A percentile compares a stretch with the other conserved stretches of the same genome.
These are phyloP conservation scores for Diplodia corticola DNA, from an alignment of 2,329 filamentous ascomycete species.

Conservation along the genomic window DNA sequence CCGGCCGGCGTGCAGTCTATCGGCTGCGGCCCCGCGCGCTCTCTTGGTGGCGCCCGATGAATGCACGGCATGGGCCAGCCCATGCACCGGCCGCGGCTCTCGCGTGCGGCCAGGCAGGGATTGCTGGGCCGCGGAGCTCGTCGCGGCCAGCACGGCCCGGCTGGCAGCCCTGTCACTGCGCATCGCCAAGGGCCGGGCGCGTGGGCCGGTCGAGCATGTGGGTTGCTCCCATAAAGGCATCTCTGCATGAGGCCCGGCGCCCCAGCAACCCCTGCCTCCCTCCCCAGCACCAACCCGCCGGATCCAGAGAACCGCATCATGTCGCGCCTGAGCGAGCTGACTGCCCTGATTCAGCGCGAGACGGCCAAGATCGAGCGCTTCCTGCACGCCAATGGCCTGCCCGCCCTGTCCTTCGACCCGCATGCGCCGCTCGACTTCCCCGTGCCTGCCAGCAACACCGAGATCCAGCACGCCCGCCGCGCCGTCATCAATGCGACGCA, in stretches of 20 bases:
- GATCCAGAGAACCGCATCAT: background rate
- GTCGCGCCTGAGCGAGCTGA: conserved; percentile 25
- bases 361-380: conserved; percentile 27
- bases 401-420: conserved; percentile 25
- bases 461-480: conserved; percentile 27
- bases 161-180: background rate
- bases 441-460: conserved; percentile 22
- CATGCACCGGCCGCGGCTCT: background rate
- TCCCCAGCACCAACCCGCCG: conserved; percentile 1
- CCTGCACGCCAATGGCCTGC: conserved; percentile 24
- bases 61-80: background rate
- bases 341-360: conserved; percentile 24
- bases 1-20: background rate
- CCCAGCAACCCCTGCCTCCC: background rate
- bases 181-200: background rate
- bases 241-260: conserved; percentile 16
- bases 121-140: background rate
- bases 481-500: conserved; percentile 28
- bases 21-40: background rate
- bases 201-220: background rate
- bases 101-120: background rate
- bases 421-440: conserved; percentile 26
- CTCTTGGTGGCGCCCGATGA: background rate
- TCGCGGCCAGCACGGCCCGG: background rate
- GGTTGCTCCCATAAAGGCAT: conserved; percentile 11